Percentiles rank a stretch among this genome's conserved stretches.
phyloP scores from a whole-genome alignment of 345 rosid species.

The Gossypium raimondii region DNA sequence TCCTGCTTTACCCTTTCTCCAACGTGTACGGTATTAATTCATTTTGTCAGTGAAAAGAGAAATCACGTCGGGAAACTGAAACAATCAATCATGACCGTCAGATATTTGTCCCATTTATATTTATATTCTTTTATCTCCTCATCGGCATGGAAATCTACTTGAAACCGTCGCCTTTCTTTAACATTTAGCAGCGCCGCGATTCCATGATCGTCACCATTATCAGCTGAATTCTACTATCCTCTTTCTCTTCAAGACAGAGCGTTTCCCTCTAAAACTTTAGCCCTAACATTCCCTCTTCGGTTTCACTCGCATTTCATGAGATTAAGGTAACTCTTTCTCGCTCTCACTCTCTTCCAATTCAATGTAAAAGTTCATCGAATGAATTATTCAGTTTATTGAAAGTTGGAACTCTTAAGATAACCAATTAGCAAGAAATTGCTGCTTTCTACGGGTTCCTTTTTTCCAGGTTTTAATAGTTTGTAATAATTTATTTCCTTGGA shows the following conservation, averaged over 20 bases:
- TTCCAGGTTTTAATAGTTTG: not conserved
- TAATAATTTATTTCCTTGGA: not conserved
- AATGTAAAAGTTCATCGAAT: not conserved
- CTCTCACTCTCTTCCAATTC: not conserved
- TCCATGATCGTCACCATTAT: not conserved
- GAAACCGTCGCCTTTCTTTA: slow-evolving; percentile 2
- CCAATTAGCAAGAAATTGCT: not conserved
- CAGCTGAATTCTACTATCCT: not conserved
- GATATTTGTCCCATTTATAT: not conserved
- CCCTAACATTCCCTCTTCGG: not conserved
- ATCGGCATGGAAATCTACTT: not conserved
- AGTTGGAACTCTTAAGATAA: not conserved
- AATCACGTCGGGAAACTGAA: not conserved
- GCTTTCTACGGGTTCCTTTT: not conserved
- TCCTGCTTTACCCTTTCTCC: not conserved
- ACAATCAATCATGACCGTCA: slow-evolving; percentile 10
- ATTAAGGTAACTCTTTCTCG: not conserved
- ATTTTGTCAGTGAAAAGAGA: not conserved
- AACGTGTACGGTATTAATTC: not conserved
- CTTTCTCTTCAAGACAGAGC: not conserved
- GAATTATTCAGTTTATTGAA: too few species aligned
- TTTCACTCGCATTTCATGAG: not conserved
- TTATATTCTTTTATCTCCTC: not conserved
- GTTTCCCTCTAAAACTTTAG: not conserved
- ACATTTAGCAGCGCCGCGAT: slow-evolving; percentile 1